phyloP scores from a whole-genome alignment of 768 basidiomycete genomes.

The Saitozyma sp. region DNA sequence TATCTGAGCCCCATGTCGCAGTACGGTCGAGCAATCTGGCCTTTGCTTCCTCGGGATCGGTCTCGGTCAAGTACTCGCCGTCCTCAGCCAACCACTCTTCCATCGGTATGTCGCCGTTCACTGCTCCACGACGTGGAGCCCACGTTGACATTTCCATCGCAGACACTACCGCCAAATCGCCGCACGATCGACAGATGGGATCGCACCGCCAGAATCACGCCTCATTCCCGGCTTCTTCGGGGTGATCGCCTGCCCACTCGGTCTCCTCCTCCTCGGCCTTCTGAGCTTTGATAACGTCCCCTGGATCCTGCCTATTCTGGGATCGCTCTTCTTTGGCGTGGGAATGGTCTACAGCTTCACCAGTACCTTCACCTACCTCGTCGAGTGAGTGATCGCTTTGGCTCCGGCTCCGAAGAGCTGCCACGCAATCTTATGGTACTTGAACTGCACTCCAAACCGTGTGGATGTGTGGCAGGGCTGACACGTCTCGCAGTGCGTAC shows the following conservation, averaged over 20 bases:
- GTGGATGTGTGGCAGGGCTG: too few species aligned
- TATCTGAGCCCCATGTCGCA: too few species aligned
- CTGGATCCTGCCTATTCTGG: conserved; percentile 59
- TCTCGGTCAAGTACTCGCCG: conserved; percentile 55
- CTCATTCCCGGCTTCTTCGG: conserved; percentile 69
- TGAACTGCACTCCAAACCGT: too few species aligned
- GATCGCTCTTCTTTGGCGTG: conserved; percentile 58
- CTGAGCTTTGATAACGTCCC: conserved; percentile 59
- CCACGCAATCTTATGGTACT: too few species aligned
- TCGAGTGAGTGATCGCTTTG: conserved; percentile 28
- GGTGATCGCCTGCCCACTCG: conserved; percentile 64
- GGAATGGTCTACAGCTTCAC: conserved; percentile 59
- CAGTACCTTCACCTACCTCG: conserved; percentile 60
- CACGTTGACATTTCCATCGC: not conserved
- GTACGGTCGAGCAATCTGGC: conserved; percentile 55
- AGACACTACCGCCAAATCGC: conserved; percentile 22
- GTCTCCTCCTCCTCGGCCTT: conserved; percentile 63
- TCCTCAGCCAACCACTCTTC: conserved; percentile 43
- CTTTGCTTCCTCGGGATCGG: conserved; percentile 61
- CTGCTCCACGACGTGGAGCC: not conserved
- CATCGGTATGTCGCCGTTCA: conserved; percentile 22
- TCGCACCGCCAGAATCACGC: conserved; percentile 66
- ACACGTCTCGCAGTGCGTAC: conserved; percentile 30
- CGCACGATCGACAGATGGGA: conserved; percentile 28
- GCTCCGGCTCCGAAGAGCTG: not conserved